Evolutionary conservation across 805 yeast species (phyloP).

Genomic region (Lipomyces lipofer): DNA sequence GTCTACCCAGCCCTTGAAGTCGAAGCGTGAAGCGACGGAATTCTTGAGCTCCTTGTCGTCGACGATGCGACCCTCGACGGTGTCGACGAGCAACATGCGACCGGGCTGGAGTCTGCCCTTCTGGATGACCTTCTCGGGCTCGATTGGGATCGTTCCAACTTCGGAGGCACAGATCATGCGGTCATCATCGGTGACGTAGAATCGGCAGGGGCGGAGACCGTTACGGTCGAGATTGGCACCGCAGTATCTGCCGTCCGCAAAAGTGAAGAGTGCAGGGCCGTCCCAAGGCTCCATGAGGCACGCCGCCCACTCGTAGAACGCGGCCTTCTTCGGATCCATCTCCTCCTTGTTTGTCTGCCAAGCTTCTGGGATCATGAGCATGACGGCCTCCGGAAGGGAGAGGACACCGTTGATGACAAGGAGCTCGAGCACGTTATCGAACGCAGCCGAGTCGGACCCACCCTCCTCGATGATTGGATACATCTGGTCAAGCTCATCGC

Average conservation of each 20-base stretch:
- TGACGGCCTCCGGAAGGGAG: conserved; percentile 93
- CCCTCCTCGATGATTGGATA: conserved; percentile 98
- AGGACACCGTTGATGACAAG: conserved; percentile 88
- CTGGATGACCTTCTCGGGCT: conserved; percentile 74
- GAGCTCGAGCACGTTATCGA: conserved; percentile 91
- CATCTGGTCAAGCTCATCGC: conserved; percentile 85
- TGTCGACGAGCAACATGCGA: conserved; percentile 91
- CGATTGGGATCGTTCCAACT: conserved; percentile 93
- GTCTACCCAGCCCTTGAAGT: conserved; percentile 90
- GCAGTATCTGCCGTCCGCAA: conserved; percentile 96
- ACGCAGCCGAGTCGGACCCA: conserved; percentile 97
- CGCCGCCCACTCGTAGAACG: conserved; percentile 99
- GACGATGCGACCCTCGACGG: conserved; percentile 87
- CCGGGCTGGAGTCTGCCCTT: conserved; percentile 97
- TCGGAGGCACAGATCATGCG: conserved; percentile 97
- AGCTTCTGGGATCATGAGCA: conserved; percentile 97
- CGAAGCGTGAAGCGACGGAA: conserved; percentile 75
- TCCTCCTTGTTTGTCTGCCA: conserved; percentile 78
- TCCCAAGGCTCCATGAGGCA: conserved; percentile 99
- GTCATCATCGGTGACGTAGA: conserved; percentile 91
- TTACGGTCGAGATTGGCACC: conserved; percentile 98
- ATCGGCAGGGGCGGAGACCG: conserved; percentile 97
- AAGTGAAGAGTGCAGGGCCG: conserved; percentile 96
- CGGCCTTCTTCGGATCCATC: conserved; percentile 89
- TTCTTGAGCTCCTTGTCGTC: conserved; percentile 87